Conservation (phyloP, 345 rosid species). For the Eucalyptus pauciflora region DNA sequence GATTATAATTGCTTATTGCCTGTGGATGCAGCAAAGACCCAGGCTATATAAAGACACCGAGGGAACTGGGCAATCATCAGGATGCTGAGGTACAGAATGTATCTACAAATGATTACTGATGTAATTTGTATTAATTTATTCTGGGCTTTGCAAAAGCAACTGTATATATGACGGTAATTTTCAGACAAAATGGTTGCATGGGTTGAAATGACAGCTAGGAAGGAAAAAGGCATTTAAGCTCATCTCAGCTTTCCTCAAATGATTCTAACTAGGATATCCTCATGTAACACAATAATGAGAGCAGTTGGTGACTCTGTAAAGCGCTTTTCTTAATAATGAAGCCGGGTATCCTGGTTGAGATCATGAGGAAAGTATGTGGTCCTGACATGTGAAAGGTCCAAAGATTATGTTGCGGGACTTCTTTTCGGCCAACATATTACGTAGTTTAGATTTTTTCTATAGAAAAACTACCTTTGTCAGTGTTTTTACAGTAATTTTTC, state of each 20-base stretch:
- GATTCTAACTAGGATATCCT: not conserved
- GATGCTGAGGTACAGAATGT: conserved; percentile 39
- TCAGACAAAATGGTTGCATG: not conserved
- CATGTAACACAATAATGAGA: not conserved
- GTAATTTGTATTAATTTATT: not conserved
- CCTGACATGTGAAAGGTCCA: not conserved
- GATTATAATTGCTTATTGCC: not conserved
- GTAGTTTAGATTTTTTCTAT: not conserved
- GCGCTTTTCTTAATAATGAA: not conserved
- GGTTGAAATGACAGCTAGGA: not conserved
- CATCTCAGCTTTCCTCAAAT: not conserved
- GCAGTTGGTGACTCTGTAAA: not conserved
- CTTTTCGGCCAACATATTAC: not conserved
- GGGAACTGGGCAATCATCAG: conserved; percentile 21
- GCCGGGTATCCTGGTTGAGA: not conserved
- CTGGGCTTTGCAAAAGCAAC: not conserved
- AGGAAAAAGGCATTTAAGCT: not conserved
- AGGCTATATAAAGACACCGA: conserved; percentile 48
- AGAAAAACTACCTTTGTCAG: not conserved
- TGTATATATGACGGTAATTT: not conserved
- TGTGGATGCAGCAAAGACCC: conserved; percentile 76
- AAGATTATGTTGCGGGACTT: not conserved
- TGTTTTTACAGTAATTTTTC: not conserved
- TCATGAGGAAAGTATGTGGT: not conserved
- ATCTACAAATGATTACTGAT: not conserved